phyloP scores from a whole-genome alignment of 2,329 filamentous ascomycete species.

The Cladophialophora immunda region DNA sequence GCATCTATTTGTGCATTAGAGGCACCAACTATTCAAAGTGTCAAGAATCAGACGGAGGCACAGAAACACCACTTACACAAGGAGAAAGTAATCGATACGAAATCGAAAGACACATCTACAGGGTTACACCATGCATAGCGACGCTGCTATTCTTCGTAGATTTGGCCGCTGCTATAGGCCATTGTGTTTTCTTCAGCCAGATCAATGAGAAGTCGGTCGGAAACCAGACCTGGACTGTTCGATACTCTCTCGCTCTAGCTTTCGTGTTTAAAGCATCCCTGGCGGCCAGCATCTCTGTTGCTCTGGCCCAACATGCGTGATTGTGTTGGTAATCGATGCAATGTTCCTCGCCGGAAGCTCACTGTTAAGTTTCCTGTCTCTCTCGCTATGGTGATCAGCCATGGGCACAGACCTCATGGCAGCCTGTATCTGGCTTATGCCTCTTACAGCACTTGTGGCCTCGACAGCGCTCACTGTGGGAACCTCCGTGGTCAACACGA shows the following conservation, averaged over 20 bases:
- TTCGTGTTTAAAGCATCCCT: conserved; percentile 4
- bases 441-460: neutral
- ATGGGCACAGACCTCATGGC: neutral
- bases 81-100: neutral
- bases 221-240: neutral
- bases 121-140: neutral
- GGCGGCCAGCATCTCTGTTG: neutral
- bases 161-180: neutral
- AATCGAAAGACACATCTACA: neutral
- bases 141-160: neutral
- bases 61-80: neutral
- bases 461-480: neutral
- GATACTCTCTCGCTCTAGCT: neutral
- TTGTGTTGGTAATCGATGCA: neutral
- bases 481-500: neutral
- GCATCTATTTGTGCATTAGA: too few species aligned
- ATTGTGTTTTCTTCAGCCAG: neutral
- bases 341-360: neutral
- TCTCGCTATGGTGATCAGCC: neutral
- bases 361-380: neutral
- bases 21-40: neutral
- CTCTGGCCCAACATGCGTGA: neutral
- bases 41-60: neutral
- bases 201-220: neutral
- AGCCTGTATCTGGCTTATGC: conserved; percentile 1